Base-by-base conservation (phyloP, 2,329 filamentous ascomycete species). In the Fonsecaea nubica region DNA sequence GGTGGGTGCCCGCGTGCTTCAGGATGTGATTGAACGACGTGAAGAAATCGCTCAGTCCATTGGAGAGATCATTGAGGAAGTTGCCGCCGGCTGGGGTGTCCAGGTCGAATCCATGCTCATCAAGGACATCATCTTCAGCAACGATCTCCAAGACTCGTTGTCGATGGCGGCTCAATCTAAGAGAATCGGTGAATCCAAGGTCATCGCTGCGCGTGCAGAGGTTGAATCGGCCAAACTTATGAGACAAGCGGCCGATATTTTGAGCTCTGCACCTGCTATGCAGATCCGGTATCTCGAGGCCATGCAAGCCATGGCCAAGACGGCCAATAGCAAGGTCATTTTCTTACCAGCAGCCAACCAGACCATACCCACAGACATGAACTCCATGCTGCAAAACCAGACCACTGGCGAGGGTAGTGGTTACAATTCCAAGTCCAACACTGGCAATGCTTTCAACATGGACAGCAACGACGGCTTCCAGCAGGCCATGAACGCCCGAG, bases 101-200 rank as follows among this genome's bases (percentile, higher is more conserved):
- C 89, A 92, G 76, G 95, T 98, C 65, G 95, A 98, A 85, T 93
- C 90, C 76, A 99, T 99, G 94, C 89, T 99, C 73, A 94, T 99
- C 86, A 98, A 99, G 83, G 95, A 99, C 80, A 96, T 99, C 77
- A 91, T 98, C 78, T 99, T 99, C 87, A 93, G 89, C 81, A 89
- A 92, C 76, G 95, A 98, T 73, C 86, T 99, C 53, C 95, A 99
- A 81, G 94, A 98, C 76, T 95, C 92, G 18, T 87, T 99, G 58
- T 96, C 92, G 77, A 98, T 99, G 95, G 95, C 95, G 45, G 95
- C 95, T 3, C 95, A 99, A 86, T 92, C 90, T 84, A 98, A 98
- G 90, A 90, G 95, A 73, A 97, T 97, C 64, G 95, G 95, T 82
- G 95, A 99, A 81, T 93, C 90, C 82, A 99, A 99, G 86, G 92